A percentile compares a stretch with the other conserved stretches of the same genome.
Conservation (phyloP, 768 basidiomycete species). For the Termitomyces sp. region DNA sequence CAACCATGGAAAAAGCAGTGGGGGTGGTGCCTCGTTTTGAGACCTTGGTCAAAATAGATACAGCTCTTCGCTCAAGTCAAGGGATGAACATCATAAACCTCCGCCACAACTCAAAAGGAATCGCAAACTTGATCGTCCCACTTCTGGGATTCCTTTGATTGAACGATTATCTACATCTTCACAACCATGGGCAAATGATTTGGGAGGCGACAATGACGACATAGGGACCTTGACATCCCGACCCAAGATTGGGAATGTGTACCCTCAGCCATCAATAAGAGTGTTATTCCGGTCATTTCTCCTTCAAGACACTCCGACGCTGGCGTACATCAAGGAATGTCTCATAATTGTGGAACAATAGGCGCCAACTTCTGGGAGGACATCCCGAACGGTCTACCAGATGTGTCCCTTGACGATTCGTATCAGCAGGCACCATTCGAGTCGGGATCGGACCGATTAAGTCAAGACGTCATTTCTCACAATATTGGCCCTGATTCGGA, state of each 20-base stretch:
- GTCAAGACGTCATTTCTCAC: slow-evolving; percentile 4
- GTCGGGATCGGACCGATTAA: slow-evolving; percentile 7
- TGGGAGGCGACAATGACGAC: background rate
- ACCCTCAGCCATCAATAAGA: too few species aligned
- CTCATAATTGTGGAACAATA: background rate
- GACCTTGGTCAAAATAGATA: background rate
- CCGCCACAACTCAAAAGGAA: slow-evolving; percentile 1
- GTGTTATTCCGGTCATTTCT: too few species aligned
- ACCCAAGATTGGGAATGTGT: background rate
- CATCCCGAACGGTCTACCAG: slow-evolving; percentile 4
- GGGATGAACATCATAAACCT: slow-evolving; percentile 1
- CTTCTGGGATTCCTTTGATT: background rate
- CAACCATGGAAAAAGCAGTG: background rate
- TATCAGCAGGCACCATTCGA: slow-evolving; percentile 5
- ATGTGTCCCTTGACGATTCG: background rate
- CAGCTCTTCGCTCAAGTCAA: background rate
- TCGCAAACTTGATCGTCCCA: background rate
- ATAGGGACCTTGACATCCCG: slow-evolving; percentile 1
- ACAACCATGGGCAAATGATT: background rate
- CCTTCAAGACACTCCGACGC: slow-evolving; percentile 4
- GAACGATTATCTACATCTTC: background rate
- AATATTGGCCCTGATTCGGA: background rate
- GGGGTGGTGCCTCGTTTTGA: background rate
- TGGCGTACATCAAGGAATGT: background rate
- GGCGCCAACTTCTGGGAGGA: background rate